Evolutionary conservation across 1,284 basidiomycete genomes (phyloP), one percentile per base, ranked within the genome.

Genomic region (Papiliotrema flavescens): DNA sequence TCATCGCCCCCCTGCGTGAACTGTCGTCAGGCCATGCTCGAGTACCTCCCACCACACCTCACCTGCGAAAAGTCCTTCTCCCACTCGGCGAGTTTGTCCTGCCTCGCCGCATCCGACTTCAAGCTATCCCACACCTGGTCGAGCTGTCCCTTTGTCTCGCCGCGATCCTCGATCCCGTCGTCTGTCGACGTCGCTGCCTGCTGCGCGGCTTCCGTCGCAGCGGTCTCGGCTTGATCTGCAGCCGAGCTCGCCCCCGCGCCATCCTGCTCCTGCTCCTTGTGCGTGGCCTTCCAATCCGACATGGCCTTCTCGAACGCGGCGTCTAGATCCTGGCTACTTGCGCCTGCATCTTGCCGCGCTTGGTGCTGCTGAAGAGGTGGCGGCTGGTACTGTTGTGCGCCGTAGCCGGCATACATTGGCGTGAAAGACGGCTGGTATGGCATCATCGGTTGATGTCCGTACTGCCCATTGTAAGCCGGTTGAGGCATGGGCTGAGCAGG

Each of bases 21-120:
- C 67, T 76, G 53, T 1, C 5, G 13, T 37, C 1, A 45, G 28
- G 40, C 56, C 47, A 35, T 8, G n/a, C 3, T 9, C 41, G 19
- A 35, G 28, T 32, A 20, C 24, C 20, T 45, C 52, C 17, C 28
- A 55, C 17, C 17, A 8, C 20, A 11, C 59, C 70, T 63, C 49
- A 75, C 73, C 64, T 90, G 86, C 55, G 88, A 88, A 66, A 93
- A 90, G 72, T 94, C 86, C 8, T 85, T 84, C 71, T 95, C 93
- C 91, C 91, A 95, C 70, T 86, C 86, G 3, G 86, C 84, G 46
- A 90, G 73, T 60, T 90, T 85, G 67, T 85, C 84, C 32, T 72
- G 57, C 19, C 70, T 58, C 55, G 71, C 67, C 2, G 69, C 70
- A 79, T 76, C 43, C 79, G 81, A 69, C 57, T 66, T 66, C 49